phyloP scores from a whole-genome alignment of 2,329 filamentous ascomycete species.

The Pleomassaria siparia region DNA sequence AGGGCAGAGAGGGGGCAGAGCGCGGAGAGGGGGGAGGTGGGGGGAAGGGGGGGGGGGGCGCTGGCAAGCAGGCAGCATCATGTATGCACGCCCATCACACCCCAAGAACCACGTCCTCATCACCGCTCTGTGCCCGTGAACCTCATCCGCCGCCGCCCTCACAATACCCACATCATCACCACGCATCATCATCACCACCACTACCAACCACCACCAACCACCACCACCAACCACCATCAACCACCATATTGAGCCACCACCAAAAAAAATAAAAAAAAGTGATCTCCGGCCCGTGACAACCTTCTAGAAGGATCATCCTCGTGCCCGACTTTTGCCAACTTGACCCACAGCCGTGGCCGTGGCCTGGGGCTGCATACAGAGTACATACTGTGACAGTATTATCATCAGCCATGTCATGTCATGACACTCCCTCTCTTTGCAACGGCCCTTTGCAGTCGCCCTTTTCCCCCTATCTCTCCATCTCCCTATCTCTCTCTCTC shows the following conservation, averaged over 20 bases:
- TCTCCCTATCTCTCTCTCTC: too few relatives aligned
- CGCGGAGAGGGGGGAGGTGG: neutral
- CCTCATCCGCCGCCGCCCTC: conserved; percentile 1
- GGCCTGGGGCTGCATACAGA: neutral
- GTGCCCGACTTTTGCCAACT: neutral
- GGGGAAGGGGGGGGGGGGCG: neutral
- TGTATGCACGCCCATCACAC: conserved; percentile 1
- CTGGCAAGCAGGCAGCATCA: neutral
- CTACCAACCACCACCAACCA: too few relatives aligned
- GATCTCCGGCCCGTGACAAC: neutral
- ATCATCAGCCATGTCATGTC: too few relatives aligned
- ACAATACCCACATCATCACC: neutral
- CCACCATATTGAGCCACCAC: too few relatives aligned
- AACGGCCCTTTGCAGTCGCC: too few relatives aligned
- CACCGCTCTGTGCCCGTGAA: neutral
- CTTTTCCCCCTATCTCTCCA: too few relatives aligned
- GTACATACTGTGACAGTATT: too few relatives aligned
- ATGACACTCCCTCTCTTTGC: too few relatives aligned
- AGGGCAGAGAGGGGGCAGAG: neutral
- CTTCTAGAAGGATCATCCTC: neutral
- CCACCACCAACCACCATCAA: too few relatives aligned
- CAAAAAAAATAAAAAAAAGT: too few relatives aligned
- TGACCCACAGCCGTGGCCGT: neutral
- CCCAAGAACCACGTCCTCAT: neutral
- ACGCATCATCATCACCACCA: neutral